Base-by-base conservation (phyloP, 164 flowering plant species). In the Magnolia officinalis region DNA sequence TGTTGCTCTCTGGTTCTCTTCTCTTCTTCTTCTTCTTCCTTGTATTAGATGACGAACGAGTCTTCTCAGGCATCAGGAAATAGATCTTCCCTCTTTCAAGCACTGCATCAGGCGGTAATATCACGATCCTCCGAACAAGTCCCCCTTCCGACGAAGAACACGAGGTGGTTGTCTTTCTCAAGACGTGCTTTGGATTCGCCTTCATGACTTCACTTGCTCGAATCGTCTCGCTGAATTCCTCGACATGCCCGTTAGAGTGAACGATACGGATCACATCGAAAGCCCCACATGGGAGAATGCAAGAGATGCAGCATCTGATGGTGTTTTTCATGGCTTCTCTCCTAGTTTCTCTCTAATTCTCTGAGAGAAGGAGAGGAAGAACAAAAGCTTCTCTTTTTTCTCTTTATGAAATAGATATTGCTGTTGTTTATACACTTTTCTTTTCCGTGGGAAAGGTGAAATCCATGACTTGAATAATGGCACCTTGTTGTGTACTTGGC, bases 11-110 rank as follows among this genome's bases (percentile, higher is more conserved):
- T 37, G 61, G 50, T 51, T 26, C 37, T 74, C 82, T 78, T 75
- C 74, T 73, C 69, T 80, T 80, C 72, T 81, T 83, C 79, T 81
- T 83, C 79, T 78, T 86, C 80, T 37, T 37, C 45, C 45, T 37
- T 5, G 72, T 80, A 2, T 81, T 20, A 1, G 84, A 55, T 23
- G 84, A 74, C 16, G 84, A 75, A 10, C 79, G 74, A 67, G 61
- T 68, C 70, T 82, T 83, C 50, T 78, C 82, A 10, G 84, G 82
- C 23, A 50, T 16, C 0, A 80, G 92, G 72, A 95, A 95, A 75
- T 95, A 95, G 80, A 95, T 95, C 91, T 92, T 91, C 20, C 98
- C 98, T n/a, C 97, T 87, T 73, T 90, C 89, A 18, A 95, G 92
- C 76, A 90, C 86, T 0, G 97, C 92, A 19, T 95, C 97, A 0